A percentile compares a stretch with the other conserved stretches of the same genome.
phyloP scores from a whole-genome alignment of 1,139 yeast genomes.

The Pichia sp. region DNA sequence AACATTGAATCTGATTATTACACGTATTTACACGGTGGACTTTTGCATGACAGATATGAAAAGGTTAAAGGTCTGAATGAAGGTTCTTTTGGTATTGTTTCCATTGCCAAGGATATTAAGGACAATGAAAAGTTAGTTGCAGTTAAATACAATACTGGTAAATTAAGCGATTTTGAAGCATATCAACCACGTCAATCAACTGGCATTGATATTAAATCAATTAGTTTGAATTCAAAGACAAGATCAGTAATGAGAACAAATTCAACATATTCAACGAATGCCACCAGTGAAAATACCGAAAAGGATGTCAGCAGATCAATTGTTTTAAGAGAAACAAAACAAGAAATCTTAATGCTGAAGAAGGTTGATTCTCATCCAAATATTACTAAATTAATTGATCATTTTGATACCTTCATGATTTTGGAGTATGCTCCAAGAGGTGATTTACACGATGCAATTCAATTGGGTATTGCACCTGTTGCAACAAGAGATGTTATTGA shows the following conservation, averaged over 20 bases:
- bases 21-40: conserved; percentile 54
- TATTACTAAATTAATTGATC: conserved; percentile 64
- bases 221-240: conserved; percentile 16
- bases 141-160: conserved; percentile 64
- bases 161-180: conserved; percentile 25
- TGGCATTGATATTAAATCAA: conserved; percentile 13
- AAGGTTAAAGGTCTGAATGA: conserved; percentile 77
- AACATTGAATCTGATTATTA: conserved; percentile 31
- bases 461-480: conserved; percentile 74
- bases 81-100: conserved; percentile 90
- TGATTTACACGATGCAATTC: conserved; percentile 89
- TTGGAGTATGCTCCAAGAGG: conserved; percentile 89
- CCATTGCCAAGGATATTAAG: conserved; percentile 68
- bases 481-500: conserved; percentile 67
- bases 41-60: conserved; percentile 57
- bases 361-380: conserved; percentile 60
- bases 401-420: conserved; percentile 73
- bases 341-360: conserved; percentile 70
- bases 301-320: conserved; percentile 22
- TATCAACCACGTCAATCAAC: conserved; percentile 20
- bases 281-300: conserved; percentile 13
- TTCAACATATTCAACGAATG: conserved; percentile 18
- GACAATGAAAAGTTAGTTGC: conserved; percentile 59
- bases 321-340: conserved; percentile 53
- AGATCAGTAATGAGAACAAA: conserved; percentile 12